Conservation (phyloP, 1,284 basidiomycete genomes). For the Fomitopsis schrenkii region DNA sequence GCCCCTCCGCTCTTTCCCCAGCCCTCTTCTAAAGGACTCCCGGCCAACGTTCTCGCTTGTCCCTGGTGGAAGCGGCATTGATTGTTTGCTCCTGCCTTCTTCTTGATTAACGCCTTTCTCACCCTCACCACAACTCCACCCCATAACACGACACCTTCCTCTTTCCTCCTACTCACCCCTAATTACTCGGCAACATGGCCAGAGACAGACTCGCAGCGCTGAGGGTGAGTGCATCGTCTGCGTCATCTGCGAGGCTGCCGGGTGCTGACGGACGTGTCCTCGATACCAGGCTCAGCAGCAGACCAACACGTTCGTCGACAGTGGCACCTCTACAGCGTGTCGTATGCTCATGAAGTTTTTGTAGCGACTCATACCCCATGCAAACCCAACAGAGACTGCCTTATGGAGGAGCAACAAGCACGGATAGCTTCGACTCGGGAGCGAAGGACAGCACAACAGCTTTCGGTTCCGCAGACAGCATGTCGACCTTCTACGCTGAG, state of each 20-base stretch:
- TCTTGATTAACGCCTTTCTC: conserved; percentile 1
- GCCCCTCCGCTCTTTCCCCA: conserved; percentile 6
- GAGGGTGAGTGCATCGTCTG: conserved; percentile 48
- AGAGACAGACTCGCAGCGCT: conserved; percentile 81
- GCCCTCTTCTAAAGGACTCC: conserved; percentile 10
- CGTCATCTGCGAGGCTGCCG: background rate
- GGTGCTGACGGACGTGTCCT: background rate
- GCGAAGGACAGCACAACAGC: conserved; percentile 56
- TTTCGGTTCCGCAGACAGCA: conserved; percentile 46
- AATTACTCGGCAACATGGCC: conserved; percentile 48
- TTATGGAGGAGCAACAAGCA: conserved; percentile 57
- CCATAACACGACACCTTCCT: conserved; percentile 8
- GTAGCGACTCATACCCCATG: conserved; percentile 64
- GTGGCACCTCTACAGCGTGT: background rate
- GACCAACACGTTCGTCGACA: conserved; percentile 44
- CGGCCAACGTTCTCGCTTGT: conserved; percentile 13
- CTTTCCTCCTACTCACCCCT: conserved; percentile 10
- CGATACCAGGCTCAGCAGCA: conserved; percentile 60
- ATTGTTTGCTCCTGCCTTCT: conserved; percentile 21
- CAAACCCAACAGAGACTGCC: conserved; percentile 53
- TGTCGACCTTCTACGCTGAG: conserved; percentile 74
- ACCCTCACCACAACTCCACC: conserved; percentile 2
- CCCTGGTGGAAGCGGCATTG: conserved; percentile 25
- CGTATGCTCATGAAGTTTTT: conserved; percentile 9
- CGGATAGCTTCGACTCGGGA: conserved; percentile 60